Evolutionary conservation across 192 early-diverging fungal genomes (phyloP).

Genomic region (Backusella luteola): DNA sequence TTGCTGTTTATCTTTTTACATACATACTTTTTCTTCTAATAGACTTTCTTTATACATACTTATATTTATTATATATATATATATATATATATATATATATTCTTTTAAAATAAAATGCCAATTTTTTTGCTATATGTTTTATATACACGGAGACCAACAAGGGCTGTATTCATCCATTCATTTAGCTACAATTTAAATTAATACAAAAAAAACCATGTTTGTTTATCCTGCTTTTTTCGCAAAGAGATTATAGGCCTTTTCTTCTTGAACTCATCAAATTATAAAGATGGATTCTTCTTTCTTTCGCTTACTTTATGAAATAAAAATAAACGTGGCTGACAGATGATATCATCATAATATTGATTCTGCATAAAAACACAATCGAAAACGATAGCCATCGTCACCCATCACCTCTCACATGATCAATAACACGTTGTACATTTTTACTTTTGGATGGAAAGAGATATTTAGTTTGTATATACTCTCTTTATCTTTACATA

Average conservation of each 20-base stretch:
- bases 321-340: constrained; percentile 4
- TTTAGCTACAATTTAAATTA: background rate
- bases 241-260: background rate
- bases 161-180: background rate
- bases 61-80: background rate
- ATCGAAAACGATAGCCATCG: no score
- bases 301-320: background rate
- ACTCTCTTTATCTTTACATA: no score
- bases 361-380: background rate
- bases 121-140: background rate
- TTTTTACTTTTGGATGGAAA: no score
- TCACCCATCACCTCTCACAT: no score
- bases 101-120: background rate
- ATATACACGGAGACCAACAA: background rate
- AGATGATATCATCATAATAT: background rate
- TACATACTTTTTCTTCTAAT: background rate
- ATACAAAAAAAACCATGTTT: background rate
- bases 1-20: background rate
- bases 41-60: constrained; percentile 2
- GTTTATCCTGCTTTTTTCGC: background rate
- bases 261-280: background rate
- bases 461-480: no score
- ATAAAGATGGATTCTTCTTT: background rate
- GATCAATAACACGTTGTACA: no score
- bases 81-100: background rate